phyloP scores from a whole-genome alignment of 1,284 basidiomycete species.

The Cutaneotrichosporon sp. region DNA sequence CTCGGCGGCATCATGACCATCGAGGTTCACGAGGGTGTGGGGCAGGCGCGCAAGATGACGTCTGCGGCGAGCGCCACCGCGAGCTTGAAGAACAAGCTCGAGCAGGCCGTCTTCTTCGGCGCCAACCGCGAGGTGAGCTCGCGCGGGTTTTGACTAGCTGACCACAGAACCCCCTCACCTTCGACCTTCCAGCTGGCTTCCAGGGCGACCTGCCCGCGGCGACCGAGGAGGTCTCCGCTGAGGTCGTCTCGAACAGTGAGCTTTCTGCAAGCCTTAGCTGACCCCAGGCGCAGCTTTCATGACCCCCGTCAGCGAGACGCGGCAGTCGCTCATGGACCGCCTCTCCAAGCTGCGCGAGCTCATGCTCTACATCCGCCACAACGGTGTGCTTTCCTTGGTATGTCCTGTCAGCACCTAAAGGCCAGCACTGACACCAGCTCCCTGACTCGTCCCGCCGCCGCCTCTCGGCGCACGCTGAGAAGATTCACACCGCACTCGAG shows the following conservation, averaged over 20 bases:
- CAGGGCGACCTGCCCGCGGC: slow-evolving; percentile 58
- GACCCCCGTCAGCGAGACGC: slow-evolving; percentile 74
- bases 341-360: slow-evolving; percentile 76
- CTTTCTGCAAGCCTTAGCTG: not conserved
- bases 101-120: slow-evolving; percentile 61
- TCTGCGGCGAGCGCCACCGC: slow-evolving; percentile 35
- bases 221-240: slow-evolving; percentile 55
- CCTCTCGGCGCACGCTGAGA: slow-evolving; percentile 84
- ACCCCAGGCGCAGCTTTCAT: slow-evolving; percentile 69
- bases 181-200: slow-evolving; percentile 53
- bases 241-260: slow-evolving; percentile 54
- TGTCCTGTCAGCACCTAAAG: slow-evolving; percentile 22
- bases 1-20: slow-evolving; percentile 46
- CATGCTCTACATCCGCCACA: slow-evolving; percentile 83
- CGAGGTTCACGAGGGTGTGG: slow-evolving; percentile 33
- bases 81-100: slow-evolving; percentile 57
- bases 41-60: slow-evolving; percentile 16
- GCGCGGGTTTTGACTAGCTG: slow-evolving; percentile 2
- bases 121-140: slow-evolving; percentile 48
- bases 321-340: slow-evolving; percentile 73
- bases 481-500: slow-evolving; percentile 75
- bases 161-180: slow-evolving; percentile 58
- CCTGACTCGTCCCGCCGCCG: slow-evolving; percentile 74
- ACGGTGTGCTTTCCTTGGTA: slow-evolving; percentile 73
- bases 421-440: slow-evolving; percentile 61